Base-by-base conservation (phyloP, 2,329 filamentous ascomycete genomes). In the Ascochyta lentis region DNA sequence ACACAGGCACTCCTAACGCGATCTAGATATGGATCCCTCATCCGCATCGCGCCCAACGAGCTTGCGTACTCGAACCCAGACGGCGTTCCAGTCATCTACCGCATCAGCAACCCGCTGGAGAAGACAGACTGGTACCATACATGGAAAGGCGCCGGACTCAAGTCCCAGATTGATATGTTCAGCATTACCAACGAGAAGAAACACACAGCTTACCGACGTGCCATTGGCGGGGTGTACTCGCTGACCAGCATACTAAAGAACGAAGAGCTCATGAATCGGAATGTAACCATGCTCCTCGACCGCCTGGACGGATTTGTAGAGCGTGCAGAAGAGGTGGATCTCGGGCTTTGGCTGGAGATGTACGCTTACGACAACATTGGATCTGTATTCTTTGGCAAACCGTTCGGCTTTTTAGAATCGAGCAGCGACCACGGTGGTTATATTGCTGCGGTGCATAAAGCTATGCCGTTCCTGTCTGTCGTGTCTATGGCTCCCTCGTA, bases 21-120 rank as follows among this genome's bases (percentile, higher is more conserved):
- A 13, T 6, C 16, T 15, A 47, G 42, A 23, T 53, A 56, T 10
- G 57, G 54, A 6, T 70, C 74, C 0, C 74, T 83, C 1, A 77
- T 83, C n/a, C 78, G 82, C 6, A 68, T 82, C 37, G 75, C 74
- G 2, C 81, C 66, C 9, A 76, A 81, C 48, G 79, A 83, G 40
- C 51, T 68, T 3, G 54, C 58, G 0, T 59, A 57, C 23, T 51
- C 54, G 3, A 60, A 67, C 10, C 59, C 62, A 8, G 54, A 49
- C 12, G 61, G 61, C 4, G 59, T 68, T 2, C 47, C 60, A 1
- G 43, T 53, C 1, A 60, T 70, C n/a, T 70, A 70, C 42, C 61
- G 59, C 7, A 43, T 60, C 37, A 51, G 52, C 10, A 60, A 57
- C 0, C 61, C 65, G 1, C 58, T 68, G 3, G 53, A 61, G 26